These are phyloP conservation scores for Phytopythium cucurbitacearum DNA, from an alignment of 352 stramenopile genomes.

Conservation along the genomic window DNA sequence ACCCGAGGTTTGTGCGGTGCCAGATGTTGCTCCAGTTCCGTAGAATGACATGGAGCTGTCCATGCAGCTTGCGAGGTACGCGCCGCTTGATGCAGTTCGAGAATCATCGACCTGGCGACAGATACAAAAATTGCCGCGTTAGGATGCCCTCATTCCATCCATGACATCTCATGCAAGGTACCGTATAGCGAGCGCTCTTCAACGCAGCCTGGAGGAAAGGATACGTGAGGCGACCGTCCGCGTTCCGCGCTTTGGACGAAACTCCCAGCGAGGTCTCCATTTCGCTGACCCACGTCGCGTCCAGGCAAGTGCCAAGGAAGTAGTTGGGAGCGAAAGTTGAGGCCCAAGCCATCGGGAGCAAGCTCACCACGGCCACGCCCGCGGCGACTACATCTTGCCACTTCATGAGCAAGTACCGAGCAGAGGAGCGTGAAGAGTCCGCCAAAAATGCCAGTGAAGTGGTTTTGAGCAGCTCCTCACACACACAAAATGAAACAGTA, in stretches of 20 bases:
- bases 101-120: constrained; percentile 20
- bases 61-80: constrained; percentile 12
- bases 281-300: constrained; percentile 21
- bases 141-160: not conserved
- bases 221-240: constrained; percentile 20
- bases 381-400: too few species aligned
- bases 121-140: not conserved
- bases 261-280: constrained; percentile 20
- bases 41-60: constrained; percentile 10
- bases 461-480: too few species aligned
- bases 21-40: constrained; percentile 11
- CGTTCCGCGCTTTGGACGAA: constrained; percentile 15
- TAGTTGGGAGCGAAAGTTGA: constrained; percentile 22
- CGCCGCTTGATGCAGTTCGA: constrained; percentile 8
- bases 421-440: too few species aligned
- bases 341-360: not conserved
- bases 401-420: too few species aligned
- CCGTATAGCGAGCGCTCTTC: constrained; percentile 16
- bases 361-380: not conserved
- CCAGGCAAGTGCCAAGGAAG: constrained; percentile 45
- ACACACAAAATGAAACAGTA: too few species aligned
- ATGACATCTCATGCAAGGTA: constrained; percentile 1
- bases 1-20: constrained; percentile 7
- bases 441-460: too few species aligned
- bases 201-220: constrained; percentile 39